phyloP scores from a whole-genome alignment of 805 yeast species.

The Barnettozyma wickerhamii region DNA sequence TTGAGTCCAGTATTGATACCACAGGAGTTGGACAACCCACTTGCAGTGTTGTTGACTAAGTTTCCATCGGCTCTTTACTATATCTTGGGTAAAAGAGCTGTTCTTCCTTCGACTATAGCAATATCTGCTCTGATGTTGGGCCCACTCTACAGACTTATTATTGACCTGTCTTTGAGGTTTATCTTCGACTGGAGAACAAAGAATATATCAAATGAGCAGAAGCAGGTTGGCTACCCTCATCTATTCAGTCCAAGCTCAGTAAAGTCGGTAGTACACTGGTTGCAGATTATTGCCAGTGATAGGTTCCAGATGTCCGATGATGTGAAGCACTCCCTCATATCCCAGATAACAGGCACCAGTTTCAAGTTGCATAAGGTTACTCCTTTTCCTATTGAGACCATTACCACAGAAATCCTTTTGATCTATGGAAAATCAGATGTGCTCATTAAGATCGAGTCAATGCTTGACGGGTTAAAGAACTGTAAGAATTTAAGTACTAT shows the following conservation, averaged over 20 bases:
- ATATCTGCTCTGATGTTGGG: conserved; percentile 82
- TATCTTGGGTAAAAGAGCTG: conserved; percentile 68
- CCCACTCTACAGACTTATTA: conserved; percentile 63
- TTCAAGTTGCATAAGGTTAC: conserved; percentile 34
- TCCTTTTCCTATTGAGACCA: conserved; percentile 51
- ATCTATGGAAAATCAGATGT: conserved; percentile 70
- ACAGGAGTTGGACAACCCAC: conserved; percentile 68
- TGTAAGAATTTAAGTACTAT: conserved; percentile 27
- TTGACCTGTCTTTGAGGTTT: conserved; percentile 63
- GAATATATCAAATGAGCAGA: conserved; percentile 72
- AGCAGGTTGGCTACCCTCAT: conserved; percentile 77
- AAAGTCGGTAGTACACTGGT: conserved; percentile 94
- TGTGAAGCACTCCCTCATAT: conserved; percentile 15
- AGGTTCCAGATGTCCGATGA: conserved; percentile 91
- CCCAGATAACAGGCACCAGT: conserved; percentile 2
- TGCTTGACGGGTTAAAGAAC: conserved; percentile 50
- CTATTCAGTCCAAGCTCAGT: conserved; percentile 89
- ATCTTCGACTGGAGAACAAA: conserved; percentile 77
- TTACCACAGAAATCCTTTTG: conserved; percentile 56
- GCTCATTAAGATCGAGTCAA: conserved; percentile 63
- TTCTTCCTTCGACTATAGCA: conserved; percentile 67
- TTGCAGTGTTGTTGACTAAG: conserved; percentile 71
- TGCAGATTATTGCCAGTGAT: conserved; percentile 75
- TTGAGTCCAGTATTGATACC: conserved; percentile 95
- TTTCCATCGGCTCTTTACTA: conserved; percentile 72